These are phyloP conservation scores for Rhizopogon sp. DNA, from an alignment of 768 basidiomycete genomes.

Conservation along the genomic window DNA sequence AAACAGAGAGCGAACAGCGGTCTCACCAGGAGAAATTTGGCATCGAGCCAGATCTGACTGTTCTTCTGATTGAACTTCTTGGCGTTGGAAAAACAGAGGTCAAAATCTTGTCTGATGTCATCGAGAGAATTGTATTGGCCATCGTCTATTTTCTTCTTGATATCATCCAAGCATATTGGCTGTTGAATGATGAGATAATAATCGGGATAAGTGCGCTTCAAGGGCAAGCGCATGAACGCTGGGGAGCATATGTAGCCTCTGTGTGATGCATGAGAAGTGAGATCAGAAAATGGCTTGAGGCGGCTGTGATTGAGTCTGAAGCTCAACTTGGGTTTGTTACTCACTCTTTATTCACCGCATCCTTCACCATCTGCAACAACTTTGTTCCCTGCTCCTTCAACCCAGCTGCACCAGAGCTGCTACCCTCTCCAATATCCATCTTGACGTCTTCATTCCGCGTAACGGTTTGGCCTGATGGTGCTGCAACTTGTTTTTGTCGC, in stretches of 20 bases:
- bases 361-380: constrained; percentile 76
- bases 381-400: constrained; percentile 65
- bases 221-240: constrained; percentile 66
- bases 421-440: constrained; percentile 16
- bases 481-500: constrained; percentile 41
- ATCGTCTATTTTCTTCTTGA: constrained; percentile 71
- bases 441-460: constrained; percentile 18
- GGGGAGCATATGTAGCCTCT: constrained; percentile 62
- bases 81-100: constrained; percentile 76
- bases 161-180: constrained; percentile 86
- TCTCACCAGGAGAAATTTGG: constrained; percentile 75
- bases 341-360: constrained; percentile 85
- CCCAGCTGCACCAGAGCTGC: constrained; percentile 18
- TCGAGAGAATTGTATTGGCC: constrained; percentile 57
- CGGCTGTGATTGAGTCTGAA: constrained; percentile 11
- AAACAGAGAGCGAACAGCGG: background rate
- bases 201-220: constrained; percentile 74
- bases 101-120: constrained; percentile 66
- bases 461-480: constrained; percentile 33
- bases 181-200: constrained; percentile 78
- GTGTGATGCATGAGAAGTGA: constrained; percentile 25
- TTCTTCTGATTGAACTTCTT: constrained; percentile 80
- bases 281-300: constrained; percentile 36
- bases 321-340: constrained; percentile 44
- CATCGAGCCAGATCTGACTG: constrained; percentile 75